A percentile compares a stretch with the other conserved stretches of the same genome.
phyloP scores from a whole-genome alignment of 257 asterid species.

The Scutellaria barbata region DNA sequence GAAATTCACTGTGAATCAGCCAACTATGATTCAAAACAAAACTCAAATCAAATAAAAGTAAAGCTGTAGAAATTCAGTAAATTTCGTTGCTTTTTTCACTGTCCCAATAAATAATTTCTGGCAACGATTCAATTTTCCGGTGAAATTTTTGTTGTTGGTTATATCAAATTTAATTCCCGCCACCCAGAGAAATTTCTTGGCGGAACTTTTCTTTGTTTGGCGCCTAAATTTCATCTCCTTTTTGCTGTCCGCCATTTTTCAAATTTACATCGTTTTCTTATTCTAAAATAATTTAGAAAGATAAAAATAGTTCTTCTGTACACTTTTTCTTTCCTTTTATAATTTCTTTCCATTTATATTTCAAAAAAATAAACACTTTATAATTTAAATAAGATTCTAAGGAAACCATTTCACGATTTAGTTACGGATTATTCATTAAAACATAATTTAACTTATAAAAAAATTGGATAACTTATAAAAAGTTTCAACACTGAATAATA shows the following conservation, averaged over 20 bases:
- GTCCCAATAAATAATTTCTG: background rate
- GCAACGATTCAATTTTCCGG: background rate
- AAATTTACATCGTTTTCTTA: background rate
- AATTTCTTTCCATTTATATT: too few species aligned
- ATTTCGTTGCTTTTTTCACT: background rate
- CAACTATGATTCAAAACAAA: background rate
- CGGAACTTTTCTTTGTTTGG: slow-evolving; percentile 30
- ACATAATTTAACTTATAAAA: too few species aligned
- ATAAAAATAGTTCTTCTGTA: too few species aligned
- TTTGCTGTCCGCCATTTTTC: slow-evolving; percentile 37
- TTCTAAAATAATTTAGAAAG: too few species aligned
- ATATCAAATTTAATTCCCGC: slow-evolving; percentile 33
- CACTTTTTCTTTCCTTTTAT: too few species aligned
- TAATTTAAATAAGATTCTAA: too few species aligned
- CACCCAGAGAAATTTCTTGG: slow-evolving; percentile 7
- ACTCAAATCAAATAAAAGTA: background rate
- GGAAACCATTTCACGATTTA: too few species aligned
- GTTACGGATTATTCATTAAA: too few species aligned
- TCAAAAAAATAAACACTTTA: too few species aligned
- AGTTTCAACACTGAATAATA: too few species aligned
- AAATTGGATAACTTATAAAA: too few species aligned
- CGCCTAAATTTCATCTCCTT: slow-evolving; percentile 28
- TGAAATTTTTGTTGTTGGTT: background rate
- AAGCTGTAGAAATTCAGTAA: background rate
- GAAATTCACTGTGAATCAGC: background rate